Evolutionary conservation across 2,329 filamentous ascomycete species (phyloP), one percentile per base, ranked within the genome.

Genomic region (Thermothelomyces thermophilus): DNA sequence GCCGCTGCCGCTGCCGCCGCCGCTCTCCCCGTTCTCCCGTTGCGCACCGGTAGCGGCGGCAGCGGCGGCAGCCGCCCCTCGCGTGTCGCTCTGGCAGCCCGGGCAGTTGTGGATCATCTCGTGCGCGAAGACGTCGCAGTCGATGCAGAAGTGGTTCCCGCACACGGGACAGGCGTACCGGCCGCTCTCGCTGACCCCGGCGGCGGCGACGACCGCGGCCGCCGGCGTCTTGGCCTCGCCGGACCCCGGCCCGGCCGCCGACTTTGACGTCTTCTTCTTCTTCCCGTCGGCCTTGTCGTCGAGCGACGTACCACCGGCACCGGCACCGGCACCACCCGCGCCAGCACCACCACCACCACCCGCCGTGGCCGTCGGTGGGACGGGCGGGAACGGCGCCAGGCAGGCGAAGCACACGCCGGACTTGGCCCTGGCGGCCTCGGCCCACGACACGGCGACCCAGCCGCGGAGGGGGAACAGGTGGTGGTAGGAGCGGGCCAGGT

Each of bases 101-200:
- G 93, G 90, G 63, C 93, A 98, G 68, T 97, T 97, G 66, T 98
- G 91, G 45, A 95, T 79, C 11, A 94, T 82, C 70, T 96, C 90
- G 65, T 98, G 93, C 20, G 88, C 86, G 70, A 93, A 96, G 20
- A 96, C 82, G 66, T 98, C 93, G 66, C 93, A 98, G 66, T 98
- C 93, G 57, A 98, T 94, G 73, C 93, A 98, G 65, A 97, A 98
- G 69, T 97, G 91, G 52, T 87, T 83, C 3, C 77, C 70, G 67
- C 93, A 98, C n/a, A 84, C 83, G 58, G 85, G 80, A 66, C 93
- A 98, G 52, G 87, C 87, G 65, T 98, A 98, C 45, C 93, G 74
- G 41, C 86, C 83, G 63, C 86, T 93, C 71, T 94, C 88, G 65
- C 87, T 91, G 37, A 90, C 84, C 1, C 85, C 83, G 14, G 35